Evolutionary conservation across 2,329 filamentous ascomycete species (phyloP), one percentile per base, ranked within the genome.

Genomic region (Mycosphaerella arachidis): DNA sequence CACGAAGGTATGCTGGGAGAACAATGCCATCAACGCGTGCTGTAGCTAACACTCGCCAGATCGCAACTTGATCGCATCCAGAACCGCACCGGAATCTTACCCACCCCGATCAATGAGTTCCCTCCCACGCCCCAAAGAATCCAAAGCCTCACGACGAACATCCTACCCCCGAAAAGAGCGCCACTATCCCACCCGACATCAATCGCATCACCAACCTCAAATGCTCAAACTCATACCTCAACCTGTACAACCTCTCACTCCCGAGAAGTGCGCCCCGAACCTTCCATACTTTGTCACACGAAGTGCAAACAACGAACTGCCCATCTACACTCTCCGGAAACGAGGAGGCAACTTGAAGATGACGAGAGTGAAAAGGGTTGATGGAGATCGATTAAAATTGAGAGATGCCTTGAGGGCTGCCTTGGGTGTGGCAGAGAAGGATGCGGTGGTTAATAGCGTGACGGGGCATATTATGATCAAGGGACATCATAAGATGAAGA

Each of bases 401-500:
- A 81, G 84, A 62, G 75, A 82, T 37, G 88, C 92, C 67, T 72
- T 97, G 58, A 77, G 80, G 40, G 71, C 76, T 20, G 82, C 80
- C 10, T 74, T 96, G 62, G 62, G 65, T 3, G 46, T 70, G 43
- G 51, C 59, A 30, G 71, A 80, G 53, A 78, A 82, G 13, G 77
- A 85, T 6, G 78, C 87, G 46, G 77, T 73, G 63, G 78, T 87
- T 50, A 86, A 86, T 71, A 72, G 74, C 37, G 77, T 87, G 54
- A 96, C 89, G 48, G 82, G 83, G 54, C 88, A 96, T 69, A 82
- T 97, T 55, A 78, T 88, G 63, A 79, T 96, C 64, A 91, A 87
- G 66, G 74, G 74, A 20, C 68, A 71, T 54, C 66, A 66, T 33
- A 73, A 71, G 66, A 33, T 50, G 27, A 59, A 67, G 61, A 70